Evolutionary conservation across 805 yeast genomes (phyloP).

Genomic region (Candida verbasci): DNA sequence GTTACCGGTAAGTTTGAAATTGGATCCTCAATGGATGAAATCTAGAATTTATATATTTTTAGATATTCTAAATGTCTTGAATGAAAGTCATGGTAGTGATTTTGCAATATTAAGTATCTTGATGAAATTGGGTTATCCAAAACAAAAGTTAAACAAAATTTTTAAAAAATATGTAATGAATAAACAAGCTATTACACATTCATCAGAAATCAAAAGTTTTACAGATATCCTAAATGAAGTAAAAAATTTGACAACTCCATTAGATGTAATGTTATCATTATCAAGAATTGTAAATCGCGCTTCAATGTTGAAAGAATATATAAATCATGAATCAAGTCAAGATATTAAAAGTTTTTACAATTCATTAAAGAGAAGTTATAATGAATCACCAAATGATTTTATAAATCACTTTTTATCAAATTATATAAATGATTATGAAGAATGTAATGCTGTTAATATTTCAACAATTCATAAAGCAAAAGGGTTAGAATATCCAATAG

Average conservation of each 20-base stretch:
- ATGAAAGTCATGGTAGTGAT: conserved; percentile 27
- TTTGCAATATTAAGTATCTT: conserved; percentile 27
- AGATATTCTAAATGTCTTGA: conserved; percentile 44
- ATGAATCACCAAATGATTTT: conserved; percentile 19
- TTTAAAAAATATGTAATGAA: not conserved
- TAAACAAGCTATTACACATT: no score
- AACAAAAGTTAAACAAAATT: not conserved
- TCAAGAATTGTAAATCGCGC: conserved; percentile 21
- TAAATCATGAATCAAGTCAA: conserved; percentile 9
- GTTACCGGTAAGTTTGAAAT: conserved; percentile 39
- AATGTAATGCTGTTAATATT: conserved; percentile 39
- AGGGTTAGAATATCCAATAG: conserved; percentile 70
- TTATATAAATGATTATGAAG: conserved; percentile 32
- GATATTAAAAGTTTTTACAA: conserved; percentile 17
- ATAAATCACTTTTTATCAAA: conserved; percentile 37
- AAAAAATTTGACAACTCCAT: conserved; percentile 16
- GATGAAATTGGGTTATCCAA: conserved; percentile 15
- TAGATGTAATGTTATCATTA: conserved; percentile 28
- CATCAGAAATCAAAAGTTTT: conserved; percentile 5
- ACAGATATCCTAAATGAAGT: conserved; percentile 13
- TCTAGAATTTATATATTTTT: conserved; percentile 42
- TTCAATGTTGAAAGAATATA: conserved; percentile 29
- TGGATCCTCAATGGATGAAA: conserved; percentile 50
- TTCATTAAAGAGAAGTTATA: conserved; percentile 16
- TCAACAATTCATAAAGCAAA: conserved; percentile 74